Conservation (phyloP, 768 basidiomycete species). For the Mycena metata region DNA sequence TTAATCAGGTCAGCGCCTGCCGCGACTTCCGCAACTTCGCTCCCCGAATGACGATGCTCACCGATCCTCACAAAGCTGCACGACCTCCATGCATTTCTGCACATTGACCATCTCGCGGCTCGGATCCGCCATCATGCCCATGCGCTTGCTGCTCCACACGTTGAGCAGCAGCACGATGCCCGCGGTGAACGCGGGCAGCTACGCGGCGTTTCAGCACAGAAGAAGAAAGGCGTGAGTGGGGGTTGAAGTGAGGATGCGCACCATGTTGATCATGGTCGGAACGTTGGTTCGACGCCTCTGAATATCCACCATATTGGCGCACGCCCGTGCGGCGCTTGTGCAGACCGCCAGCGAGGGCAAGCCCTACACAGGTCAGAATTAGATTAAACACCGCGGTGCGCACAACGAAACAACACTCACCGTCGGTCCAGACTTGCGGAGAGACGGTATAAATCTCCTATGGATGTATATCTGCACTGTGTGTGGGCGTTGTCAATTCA, state of each 20-base stretch:
- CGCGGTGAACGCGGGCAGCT: conserved; percentile 55
- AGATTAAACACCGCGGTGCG: no score
- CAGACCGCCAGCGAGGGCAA: conserved; percentile 76
- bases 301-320: conserved; percentile 76
- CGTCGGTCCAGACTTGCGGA: conserved; percentile 51
- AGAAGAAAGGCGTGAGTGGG: neutral
- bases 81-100: conserved; percentile 67
- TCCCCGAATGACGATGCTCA: conserved; percentile 54
- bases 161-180: conserved; percentile 73
- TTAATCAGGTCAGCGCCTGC: conserved; percentile 67
- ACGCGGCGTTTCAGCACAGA: neutral
- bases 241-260: conserved; percentile 32
- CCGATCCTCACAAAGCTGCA: conserved; percentile 58
- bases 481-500: no score
- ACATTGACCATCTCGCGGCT: conserved; percentile 71
- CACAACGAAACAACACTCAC: no score
- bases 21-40: conserved; percentile 70
- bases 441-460: conserved; percentile 81
- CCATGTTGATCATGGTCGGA: conserved; percentile 51
- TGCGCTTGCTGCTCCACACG: conserved; percentile 73
- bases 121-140: conserved; percentile 61
- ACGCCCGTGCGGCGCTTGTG: conserved; percentile 85
- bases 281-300: conserved; percentile 51
- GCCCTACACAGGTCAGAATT: no score
- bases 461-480: conserved; percentile 50